A percentile compares a stretch with the other conserved stretches of the same genome.
Conservation (phyloP, 306 rosid species). For the Lagenaria siceraria region DNA sequence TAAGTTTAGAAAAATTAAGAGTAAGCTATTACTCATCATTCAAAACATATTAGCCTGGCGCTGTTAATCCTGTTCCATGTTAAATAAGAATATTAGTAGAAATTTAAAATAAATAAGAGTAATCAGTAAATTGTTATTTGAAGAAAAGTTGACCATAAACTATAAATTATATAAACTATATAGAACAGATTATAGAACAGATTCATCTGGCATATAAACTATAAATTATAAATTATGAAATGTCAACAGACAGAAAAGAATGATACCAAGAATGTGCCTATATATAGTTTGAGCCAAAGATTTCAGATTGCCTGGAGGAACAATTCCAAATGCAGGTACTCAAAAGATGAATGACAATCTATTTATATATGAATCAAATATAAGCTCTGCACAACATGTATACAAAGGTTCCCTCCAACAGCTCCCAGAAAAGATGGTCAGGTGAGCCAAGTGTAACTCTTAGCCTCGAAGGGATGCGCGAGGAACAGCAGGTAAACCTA, state of each 20-base stretch:
- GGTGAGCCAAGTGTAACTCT: not conserved
- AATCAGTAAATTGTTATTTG: not conserved
- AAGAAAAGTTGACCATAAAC: no score
- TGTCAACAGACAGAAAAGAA: not conserved
- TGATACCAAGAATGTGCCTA: not conserved
- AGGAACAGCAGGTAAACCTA: slow-evolving; percentile 91
- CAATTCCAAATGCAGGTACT: not conserved
- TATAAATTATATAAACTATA: no score
- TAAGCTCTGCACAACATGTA: slow-evolving; percentile 41
- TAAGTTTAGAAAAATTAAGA: not conserved
- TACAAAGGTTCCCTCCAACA: slow-evolving; percentile 21
- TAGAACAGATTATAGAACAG: no score
- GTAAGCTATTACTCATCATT: not conserved
- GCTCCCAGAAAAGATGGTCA: not conserved
- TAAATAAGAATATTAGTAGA: no score
- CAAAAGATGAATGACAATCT: not conserved
- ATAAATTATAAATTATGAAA: not conserved
- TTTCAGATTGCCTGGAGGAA: not conserved
- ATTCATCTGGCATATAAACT: not conserved
- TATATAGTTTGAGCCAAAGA: not conserved
- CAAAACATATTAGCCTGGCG: not conserved
- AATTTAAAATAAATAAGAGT: no score
- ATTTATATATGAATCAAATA: not conserved
- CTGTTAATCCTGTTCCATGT: not conserved
- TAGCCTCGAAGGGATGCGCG: slow-evolving; percentile 71